phyloP scores from a whole-genome alignment of 169 alveolate genomes.

The Plasmodium vivax region DNA sequence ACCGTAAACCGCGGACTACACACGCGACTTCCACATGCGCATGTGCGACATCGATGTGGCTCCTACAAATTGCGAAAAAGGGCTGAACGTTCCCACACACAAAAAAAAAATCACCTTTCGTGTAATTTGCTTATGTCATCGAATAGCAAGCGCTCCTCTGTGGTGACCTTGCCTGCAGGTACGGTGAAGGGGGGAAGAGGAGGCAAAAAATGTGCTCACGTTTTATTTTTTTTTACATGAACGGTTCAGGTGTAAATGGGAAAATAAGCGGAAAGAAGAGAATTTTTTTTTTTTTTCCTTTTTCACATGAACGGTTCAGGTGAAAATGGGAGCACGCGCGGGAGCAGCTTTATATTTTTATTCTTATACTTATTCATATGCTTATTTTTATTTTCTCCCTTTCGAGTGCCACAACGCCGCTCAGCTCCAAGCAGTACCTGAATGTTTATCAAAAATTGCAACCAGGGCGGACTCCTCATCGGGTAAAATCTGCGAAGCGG shows the following conservation, averaged over 20 bases:
- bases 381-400: neutral
- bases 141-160: conserved; percentile 25
- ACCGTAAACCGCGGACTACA: neutral
- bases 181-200: neutral
- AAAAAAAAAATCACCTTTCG: conserved; percentile 7
- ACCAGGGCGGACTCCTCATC: conserved; percentile 48
- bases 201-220: neutral
- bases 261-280: too few relatives aligned
- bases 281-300: neutral
- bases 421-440: conserved; percentile 2
- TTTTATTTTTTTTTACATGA: too few relatives aligned
- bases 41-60: neutral
- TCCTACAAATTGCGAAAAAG: neutral
- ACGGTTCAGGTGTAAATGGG: too few relatives aligned
- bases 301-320: neutral
- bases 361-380: too few relatives aligned
- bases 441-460: conserved; percentile 13
- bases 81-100: neutral
- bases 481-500: conserved; percentile 12
- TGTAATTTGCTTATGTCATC: conserved; percentile 47
- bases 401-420: neutral
- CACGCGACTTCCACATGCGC: neutral
- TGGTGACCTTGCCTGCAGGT: conserved; percentile 18
- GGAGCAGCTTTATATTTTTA: too few relatives aligned
- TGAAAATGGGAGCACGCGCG: neutral